phyloP scores from a whole-genome alignment of 805 yeast species.

The Jamesozyma rosinii region DNA sequence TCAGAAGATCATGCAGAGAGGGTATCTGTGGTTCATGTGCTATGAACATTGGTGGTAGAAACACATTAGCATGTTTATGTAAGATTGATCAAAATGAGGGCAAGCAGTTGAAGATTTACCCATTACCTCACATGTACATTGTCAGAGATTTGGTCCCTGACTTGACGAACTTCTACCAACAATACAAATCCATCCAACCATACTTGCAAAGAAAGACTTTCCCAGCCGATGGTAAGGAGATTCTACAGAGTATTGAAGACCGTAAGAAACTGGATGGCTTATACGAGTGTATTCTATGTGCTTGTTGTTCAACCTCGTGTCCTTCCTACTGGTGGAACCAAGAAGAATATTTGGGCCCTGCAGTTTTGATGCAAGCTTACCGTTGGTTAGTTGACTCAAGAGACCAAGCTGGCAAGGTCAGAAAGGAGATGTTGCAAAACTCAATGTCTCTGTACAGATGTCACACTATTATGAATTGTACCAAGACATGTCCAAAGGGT shows the following conservation, averaged over 20 bases:
- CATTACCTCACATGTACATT: conserved; percentile 96
- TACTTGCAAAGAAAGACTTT: conserved; percentile 69
- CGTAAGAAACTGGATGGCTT: conserved; percentile 94
- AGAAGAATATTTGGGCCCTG: conserved; percentile 97
- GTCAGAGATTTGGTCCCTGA: conserved; percentile 97
- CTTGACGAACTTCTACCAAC: conserved; percentile 94
- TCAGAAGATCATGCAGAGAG: conserved; percentile 97
- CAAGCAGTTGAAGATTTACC: conserved; percentile 81
- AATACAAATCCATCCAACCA: conserved; percentile 96
- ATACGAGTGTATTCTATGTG: conserved; percentile 96
- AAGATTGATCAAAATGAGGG: conserved; percentile 73
- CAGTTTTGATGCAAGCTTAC: conserved; percentile 97
- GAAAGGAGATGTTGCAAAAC: conserved; percentile 88
- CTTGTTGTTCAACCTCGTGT: conserved; percentile 97
- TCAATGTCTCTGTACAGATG: conserved; percentile 97
- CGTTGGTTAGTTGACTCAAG: conserved; percentile 98
- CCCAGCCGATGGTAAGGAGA: conserved; percentile 89
- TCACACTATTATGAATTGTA: conserved; percentile 98
- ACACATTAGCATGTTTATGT: conserved; percentile 94
- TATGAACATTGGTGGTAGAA: conserved; percentile 96
- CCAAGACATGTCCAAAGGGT: conserved; percentile 97
- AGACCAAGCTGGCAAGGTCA: conserved; percentile 74
- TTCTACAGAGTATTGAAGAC: conserved; percentile 82
- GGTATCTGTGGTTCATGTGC: conserved; percentile 99
- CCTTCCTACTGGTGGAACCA: conserved; percentile 99